Evolutionary conservation across 2,329 filamentous ascomycete genomes (phyloP), one percentile per base, ranked within the genome.

Genomic region (Scolecobasidium constrictum): DNA sequence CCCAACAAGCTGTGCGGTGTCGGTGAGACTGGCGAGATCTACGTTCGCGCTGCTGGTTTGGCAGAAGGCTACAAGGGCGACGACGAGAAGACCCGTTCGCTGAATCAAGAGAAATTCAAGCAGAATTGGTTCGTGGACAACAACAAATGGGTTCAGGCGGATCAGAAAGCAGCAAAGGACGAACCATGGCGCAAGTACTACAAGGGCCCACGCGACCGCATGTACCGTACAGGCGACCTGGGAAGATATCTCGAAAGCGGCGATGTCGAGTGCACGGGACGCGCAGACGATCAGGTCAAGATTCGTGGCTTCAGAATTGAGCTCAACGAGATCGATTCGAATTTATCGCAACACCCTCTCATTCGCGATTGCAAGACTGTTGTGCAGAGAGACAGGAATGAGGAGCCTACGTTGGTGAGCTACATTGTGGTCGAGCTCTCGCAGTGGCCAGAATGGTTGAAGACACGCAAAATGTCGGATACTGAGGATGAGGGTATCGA

Each of bases 271-370:
- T 84, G 79, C 55, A 81, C 83, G 7, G 90, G 90, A 17, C 74
- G 92, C 46, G 79, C 78, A 18, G 90, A 96, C 56, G 75, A 82
- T 51, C 90, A 96, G 58, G 85, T 95, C 66, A 98, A 96, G 69
- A 90, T 96, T 50, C 82, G 92, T 47, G 90, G 90, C 1, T 96
- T 95, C 71, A 75, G 90, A 47, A 94, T 98, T 51, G 92, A 98
- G 64, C 78, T 96, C 36, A 83, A 82, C 49, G 92, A 96, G 51
- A 95, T 96, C 51, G 88, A 96, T 60, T 83, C 72, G 34, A 81
- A 94, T 58, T 66, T 95, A 37, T 83, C 78, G 42, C 73, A 78
- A 35, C 77, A 85, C 62, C 78, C 76, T 1, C 64, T 93, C 18
- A 75, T 96, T 18, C 74, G 86, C 33, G 90, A 96, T 50, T 86